Base-by-base conservation (phyloP, 2,329 filamentous ascomycete genomes). In the Dothideomycetes sp. region DNA sequence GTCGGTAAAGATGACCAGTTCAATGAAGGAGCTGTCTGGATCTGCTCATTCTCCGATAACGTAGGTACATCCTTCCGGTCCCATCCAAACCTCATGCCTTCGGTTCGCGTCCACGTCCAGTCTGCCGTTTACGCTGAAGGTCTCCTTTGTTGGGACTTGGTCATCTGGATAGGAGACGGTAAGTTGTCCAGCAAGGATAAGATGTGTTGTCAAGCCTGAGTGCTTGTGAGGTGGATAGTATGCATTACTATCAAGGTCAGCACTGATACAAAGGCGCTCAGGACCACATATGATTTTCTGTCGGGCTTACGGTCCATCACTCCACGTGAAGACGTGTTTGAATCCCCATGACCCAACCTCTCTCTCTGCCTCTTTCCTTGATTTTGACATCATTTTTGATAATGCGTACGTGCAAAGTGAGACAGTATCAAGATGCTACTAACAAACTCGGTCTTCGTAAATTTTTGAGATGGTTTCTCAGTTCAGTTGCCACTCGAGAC, bases 271-370 rank as follows among this genome's bases (percentile, higher is more conserved):
- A 12, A 36, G 34, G 31, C 36, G 16, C 37, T 22, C 17, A 24
- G 42, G 70, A n/a, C n/a, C n/a, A n/a, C n/a, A n/a, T n/a, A n/a
- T n/a, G n/a, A n/a, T n/a, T n/a, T n/a, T n/a, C n/a, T n/a, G n/a
- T n/a, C n/a, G n/a, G n/a, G n/a, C 75, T 55, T 69, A 84, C 79
- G 78, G 75, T 16, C 66, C 62, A 58, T 85, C 81, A 5, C 71
- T 77, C 80, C 81, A 85, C 3, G 79, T 84, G 47, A 83, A 83
- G 52, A 83, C 79, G 36, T 77, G 67, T 3, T 56, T 49, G 54
- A 84, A 86, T 2, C 81, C 81, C 80, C 81, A 84, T 2, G 72
- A 74, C 27, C 68, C 68, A 18, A 85, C 80, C 52, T 81, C 64
- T 36, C 64, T 60, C 55, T 85, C 79, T 29, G 65, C 63, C 31